Percentiles rank a stretch among this genome's conserved stretches.
Evolutionary conservation across 1,284 basidiomycete species (phyloP).

Genomic region (Takashimella tepidaria): DNA sequence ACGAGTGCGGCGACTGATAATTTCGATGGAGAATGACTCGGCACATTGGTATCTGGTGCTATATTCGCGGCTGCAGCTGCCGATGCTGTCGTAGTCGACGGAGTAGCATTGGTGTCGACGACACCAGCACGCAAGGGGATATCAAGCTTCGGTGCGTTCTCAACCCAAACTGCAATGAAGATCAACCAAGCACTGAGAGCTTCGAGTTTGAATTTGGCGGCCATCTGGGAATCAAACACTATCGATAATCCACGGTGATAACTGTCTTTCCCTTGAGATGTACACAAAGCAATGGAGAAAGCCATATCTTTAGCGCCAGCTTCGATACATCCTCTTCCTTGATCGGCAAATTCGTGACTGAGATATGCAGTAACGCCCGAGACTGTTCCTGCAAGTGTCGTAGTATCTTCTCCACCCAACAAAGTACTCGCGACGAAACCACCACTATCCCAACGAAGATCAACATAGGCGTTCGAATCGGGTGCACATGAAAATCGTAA

Average conservation of each 20-base stretch:
- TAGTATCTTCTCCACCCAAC: constrained; percentile 58
- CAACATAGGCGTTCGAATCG: constrained; percentile 80
- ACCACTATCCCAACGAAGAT: constrained; percentile 83
- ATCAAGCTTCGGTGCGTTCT: constrained; percentile 36
- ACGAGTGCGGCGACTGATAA: constrained; percentile 53
- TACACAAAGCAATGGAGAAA: constrained; percentile 30
- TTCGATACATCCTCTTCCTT: constrained; percentile 35
- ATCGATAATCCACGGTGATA: constrained; percentile 53
- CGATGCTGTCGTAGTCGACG: constrained; percentile 3
- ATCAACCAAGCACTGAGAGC: constrained; percentile 42
- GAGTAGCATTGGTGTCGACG: constrained; percentile 1
- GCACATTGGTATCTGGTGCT: neutral
- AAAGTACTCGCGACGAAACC: constrained; percentile 74
- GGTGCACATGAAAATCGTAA: constrained; percentile 79
- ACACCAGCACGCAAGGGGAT: constrained; percentile 14
- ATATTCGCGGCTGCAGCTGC: neutral
- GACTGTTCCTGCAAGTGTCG: constrained; percentile 70
- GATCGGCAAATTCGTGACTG: constrained; percentile 58
- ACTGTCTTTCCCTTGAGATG: constrained; percentile 5
- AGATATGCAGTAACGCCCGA: constrained; percentile 71
- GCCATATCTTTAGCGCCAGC: constrained; percentile 42
- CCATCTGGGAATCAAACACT: constrained; percentile 37
- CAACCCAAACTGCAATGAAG: constrained; percentile 42
- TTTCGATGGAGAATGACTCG: constrained; percentile 5
- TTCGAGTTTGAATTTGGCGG: constrained; percentile 38